phyloP scores from a whole-genome alignment of 2,329 filamentous ascomycete genomes.

The Sordariomycetes sp. region DNA sequence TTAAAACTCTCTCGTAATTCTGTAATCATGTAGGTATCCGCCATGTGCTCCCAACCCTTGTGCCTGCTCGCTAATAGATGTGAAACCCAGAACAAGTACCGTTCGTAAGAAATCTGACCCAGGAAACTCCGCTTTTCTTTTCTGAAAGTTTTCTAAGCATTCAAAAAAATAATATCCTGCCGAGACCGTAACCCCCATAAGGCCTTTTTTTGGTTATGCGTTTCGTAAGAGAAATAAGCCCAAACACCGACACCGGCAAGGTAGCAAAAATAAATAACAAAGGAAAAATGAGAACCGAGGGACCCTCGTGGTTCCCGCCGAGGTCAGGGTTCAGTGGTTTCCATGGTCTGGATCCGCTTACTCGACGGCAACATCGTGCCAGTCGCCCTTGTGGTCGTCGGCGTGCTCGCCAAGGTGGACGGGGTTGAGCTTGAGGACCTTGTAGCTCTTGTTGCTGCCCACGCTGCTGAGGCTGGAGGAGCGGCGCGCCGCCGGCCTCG shows the following conservation, averaged over 20 bases:
- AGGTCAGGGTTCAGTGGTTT: not conserved
- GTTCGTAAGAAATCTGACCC: too few relatives aligned
- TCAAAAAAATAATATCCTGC: not conserved
- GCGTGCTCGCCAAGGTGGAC: constrained; percentile 53
- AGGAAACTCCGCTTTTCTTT: not conserved
- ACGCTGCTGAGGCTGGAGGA: constrained; percentile 43
- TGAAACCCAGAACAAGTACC: not conserved
- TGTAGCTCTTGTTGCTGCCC: constrained; percentile 22
- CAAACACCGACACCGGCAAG: too few relatives aligned
- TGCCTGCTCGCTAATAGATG: not conserved
- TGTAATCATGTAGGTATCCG: not conserved
- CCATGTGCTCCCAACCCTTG: not conserved
- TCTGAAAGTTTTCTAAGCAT: not conserved
- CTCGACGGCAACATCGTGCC: constrained; percentile 34
- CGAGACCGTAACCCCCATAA: not conserved
- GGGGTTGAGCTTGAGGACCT: constrained; percentile 53
- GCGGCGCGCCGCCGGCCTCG: constrained; percentile 27
- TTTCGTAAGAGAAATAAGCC: not conserved
- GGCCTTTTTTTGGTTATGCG: not conserved
- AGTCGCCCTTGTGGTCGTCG: constrained; percentile 47
- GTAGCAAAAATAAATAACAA: too few relatives aligned
- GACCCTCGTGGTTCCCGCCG: not conserved
- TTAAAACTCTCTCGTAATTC: not conserved
- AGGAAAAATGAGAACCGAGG: too few relatives aligned
- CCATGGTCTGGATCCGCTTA: constrained; percentile 11